Percentiles rank a stretch among this genome's conserved stretches.
Conservation (phyloP, 345 rosid species). For the Euclidium syriacum region DNA sequence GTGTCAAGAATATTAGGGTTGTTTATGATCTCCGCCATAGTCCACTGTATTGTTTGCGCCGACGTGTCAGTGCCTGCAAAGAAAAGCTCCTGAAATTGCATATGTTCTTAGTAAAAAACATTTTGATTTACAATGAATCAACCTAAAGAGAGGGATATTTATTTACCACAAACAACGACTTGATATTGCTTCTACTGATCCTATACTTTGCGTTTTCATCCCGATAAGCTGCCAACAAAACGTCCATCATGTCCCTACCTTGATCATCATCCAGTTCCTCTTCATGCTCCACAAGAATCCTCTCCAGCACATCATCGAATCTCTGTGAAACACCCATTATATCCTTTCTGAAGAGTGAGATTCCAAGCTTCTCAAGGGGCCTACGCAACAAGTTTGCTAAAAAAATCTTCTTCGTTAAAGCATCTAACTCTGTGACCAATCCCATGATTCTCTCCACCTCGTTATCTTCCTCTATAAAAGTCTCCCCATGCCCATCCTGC, state of each 20-base stretch:
- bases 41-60: constrained; percentile 10
- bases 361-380: too few relatives aligned
- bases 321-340: not conserved
- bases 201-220: not conserved
- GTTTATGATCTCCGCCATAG: constrained; percentile 24
- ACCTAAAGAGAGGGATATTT: not conserved
- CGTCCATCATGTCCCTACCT: not conserved
- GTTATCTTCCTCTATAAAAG: too few relatives aligned
- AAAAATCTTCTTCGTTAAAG: too few relatives aligned
- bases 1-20: not conserved
- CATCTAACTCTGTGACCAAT: too few relatives aligned
- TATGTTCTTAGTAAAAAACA: not conserved
- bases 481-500: too few relatives aligned
- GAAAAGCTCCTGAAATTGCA: constrained; percentile 1
- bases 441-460: too few relatives aligned
- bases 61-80: constrained; percentile 20
- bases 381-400: constrained; percentile 13
- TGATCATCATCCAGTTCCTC: not conserved
- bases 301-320: not conserved
- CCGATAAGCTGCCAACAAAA: not conserved
- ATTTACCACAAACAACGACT: not conserved
- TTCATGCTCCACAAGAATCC: not conserved
- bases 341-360: not conserved
- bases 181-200: not conserved
- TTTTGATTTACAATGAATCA: not conserved